Base-by-base conservation (phyloP, 139 green algal genomes). In the Asterochloris sp. region DNA sequence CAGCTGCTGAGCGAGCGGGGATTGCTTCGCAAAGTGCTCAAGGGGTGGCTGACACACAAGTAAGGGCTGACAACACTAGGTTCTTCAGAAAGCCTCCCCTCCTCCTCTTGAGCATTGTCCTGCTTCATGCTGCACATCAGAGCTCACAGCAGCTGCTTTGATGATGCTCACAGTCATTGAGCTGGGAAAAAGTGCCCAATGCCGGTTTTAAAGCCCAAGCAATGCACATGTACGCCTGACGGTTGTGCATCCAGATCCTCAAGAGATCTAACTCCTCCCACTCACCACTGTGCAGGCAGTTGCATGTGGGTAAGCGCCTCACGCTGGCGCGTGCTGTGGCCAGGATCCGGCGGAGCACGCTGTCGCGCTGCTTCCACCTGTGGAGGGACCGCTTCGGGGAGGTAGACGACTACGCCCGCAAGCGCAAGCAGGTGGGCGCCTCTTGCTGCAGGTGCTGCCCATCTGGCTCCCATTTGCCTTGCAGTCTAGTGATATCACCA, bases 331-430 rank as follows among this genome's bases (percentile, higher is more conserved):
- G 76, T 19, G 78, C 78, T 27, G 82, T 91, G 21, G 80, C 77
- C 26, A 83, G 88, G 17, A 86, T 93, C 27, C 23, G 81, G 73
- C 86, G 86, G 26, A 87, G 89, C 12, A 78, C 68, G 17, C 62
- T 95, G 66, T 67, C 78, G 2, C 85, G 91, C 10, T 86, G 82
- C 0, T 96, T 95, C 84, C 89, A 86, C 75, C 82, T 88, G 11
- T 96, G 92, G 92, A 91, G 89, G 79, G 90, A 95, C 78, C 85
- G 87, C 71, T 92, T 91, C 74, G 82, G 89, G 73, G 77, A 89
- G 26, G 85, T 90, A 62, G 92, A 94, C 68, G 85, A 88, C 69
- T 87, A 82, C 78, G 81, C 88, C 13, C 84, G 85, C 10, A 92
- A 93, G 89, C 85, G 86, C 80, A 83, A 85, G 21, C 94, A 93